Evolutionary conservation across 2,329 filamentous ascomycete genomes (phyloP), one percentile per base, ranked within the genome.

Genomic region (Nemania sp.): DNA sequence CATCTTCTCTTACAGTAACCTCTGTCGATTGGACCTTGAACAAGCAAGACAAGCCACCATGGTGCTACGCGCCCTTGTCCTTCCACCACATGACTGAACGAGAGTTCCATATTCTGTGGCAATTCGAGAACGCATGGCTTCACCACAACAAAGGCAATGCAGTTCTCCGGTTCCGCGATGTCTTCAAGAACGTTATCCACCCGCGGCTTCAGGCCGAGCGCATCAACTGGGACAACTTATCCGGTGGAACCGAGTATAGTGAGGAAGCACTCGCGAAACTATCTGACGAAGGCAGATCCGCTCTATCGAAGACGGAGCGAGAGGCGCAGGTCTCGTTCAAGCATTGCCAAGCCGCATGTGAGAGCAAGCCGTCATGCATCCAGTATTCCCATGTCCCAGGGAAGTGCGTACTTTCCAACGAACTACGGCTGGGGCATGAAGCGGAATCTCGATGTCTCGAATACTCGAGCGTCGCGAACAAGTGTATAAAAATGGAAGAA

Each of bases 61-160:
- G 59, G 59, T 61, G 59, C 19, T 60, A 55, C 22, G 34, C 48
- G n/a, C 54, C 57, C 6, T 23, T 56, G 19, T 57, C 59, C 3
- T 61, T 61, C 23, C 59, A 61, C 30, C 54, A 61, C 39, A 52
- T 58, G 51, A 51, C 23, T 20, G 12, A 33, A 17, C 22, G 17
- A 6, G 52, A 58, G 12, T 36, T 58, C 28, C 2, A 22, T 4
- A 31, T 20, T 6, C 6, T 60, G 20, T 61, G 59, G 57, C 14
- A 46, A 12, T 54, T 58, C 14, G 59, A 61, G 23, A 40, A 56
- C 12, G 20, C 14, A 17, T 60, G 57, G 57, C 40, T 54, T 26
- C 52, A 20, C 2, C 5, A 31, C 5, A 49, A 52, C 5, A 11
- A 47, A 3, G 36, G 3, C 9, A 23, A 12, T 5, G 14, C 11